Evolutionary conservation across 2,329 filamentous ascomycete genomes (phyloP), one percentile per base, ranked within the genome.

Genomic region (Aspergillus novoparasiticus): DNA sequence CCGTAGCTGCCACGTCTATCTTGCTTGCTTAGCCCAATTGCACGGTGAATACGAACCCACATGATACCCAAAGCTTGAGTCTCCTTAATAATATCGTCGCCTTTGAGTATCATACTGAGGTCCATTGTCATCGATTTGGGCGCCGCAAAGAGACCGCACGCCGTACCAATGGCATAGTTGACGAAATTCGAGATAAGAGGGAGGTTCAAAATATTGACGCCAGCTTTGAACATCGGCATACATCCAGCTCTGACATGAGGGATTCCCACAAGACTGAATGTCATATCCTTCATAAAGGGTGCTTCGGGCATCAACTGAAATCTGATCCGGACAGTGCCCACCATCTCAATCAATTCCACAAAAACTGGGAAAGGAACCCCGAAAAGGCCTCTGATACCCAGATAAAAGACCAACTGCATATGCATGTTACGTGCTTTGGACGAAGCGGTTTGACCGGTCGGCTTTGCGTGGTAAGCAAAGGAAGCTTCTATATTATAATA

Each of bases 131-230:
- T 90, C 12, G 90, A 95, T 79, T 97, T 97, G 10, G 94, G 94
- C 2, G 94, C 94, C 30, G 97, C 93, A 67, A 97, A 97, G 86
- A 97, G 90, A 73, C 89, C 91, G 3, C 91, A 90, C 0, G 94
- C 93, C 0, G 95, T 89, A 43, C 89, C 89, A 70, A 98, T 96
- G 6, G 94, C 93, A 80, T 94, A 97, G 78, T 97, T 97, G 78
- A 97, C 94, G 74, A 99, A 98, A 72, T 96, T 96, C 16, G 92
- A 96, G 71, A 98, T 97, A 43, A 98, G 78, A 0, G 94, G 94
- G 11, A 98, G 81, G 70, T 98, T 97, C 30, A 98, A 82, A 53
- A 98, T 88, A 69, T 98, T 98, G 64, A 96, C 89, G 2, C 93
- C 94, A 68, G 88, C 90, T 75, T 95, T 88, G n/a, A 97, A 78